Evolutionary conservation across 2,329 filamentous ascomycete genomes (phyloP).

Genomic region (Keithomyces neogunnii): DNA sequence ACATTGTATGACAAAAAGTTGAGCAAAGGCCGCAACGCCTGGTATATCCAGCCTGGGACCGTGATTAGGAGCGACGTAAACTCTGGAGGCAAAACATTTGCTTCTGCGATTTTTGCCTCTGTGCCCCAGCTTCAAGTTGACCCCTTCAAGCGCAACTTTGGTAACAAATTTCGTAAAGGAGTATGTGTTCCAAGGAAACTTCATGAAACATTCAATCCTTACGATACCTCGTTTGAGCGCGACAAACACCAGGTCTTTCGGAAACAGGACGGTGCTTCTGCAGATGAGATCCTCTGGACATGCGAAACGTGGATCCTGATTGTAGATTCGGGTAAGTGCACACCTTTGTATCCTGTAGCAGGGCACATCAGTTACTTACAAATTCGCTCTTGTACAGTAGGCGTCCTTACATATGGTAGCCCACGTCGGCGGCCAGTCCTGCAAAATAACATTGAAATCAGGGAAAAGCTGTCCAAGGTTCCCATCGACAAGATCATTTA

Average conservation of each 20-base stretch:
- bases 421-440: neutral
- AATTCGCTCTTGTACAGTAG: neutral
- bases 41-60: slow-evolving; percentile 1
- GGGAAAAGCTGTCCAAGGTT: neutral
- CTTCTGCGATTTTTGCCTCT: neutral
- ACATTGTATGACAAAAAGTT: slow-evolving; percentile 1
- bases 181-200: slow-evolving; percentile 2
- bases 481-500: neutral
- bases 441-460: neutral
- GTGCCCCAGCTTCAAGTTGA: slow-evolving; percentile 1
- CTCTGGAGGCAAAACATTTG: neutral
- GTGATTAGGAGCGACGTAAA: slow-evolving; percentile 1
- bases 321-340: slow-evolving; percentile 1
- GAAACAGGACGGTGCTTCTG: neutral
- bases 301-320: slow-evolving; percentile 4
- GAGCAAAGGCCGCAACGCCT: neutral
- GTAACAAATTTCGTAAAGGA: slow-evolving; percentile 1
- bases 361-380: too few species aligned
- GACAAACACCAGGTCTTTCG: slow-evolving; percentile 3
- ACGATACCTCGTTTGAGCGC: slow-evolving; percentile 2
- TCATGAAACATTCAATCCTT: neutral
- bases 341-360: too few species aligned
- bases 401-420: neutral
- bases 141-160: neutral
- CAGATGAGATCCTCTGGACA: slow-evolving; percentile 1